Evolutionary conservation across 2,329 filamentous ascomycete species (phyloP), one percentile per base, ranked within the genome.

Genomic region (Zymoseptoria ardabiliae): DNA sequence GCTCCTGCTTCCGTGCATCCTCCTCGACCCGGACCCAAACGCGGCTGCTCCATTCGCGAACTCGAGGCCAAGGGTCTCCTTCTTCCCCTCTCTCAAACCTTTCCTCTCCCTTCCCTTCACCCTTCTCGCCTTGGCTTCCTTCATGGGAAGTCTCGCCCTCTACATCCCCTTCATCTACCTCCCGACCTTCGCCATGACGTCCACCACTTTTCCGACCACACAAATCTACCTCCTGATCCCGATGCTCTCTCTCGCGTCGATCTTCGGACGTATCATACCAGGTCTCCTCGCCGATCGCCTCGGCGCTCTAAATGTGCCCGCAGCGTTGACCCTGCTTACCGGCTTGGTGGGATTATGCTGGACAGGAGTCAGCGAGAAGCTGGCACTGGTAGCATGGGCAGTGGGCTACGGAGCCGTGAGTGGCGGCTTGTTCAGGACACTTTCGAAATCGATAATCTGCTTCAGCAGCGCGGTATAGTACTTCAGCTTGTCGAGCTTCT

Each of bases 131-230:
- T 13, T 58, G 8, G 20, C 20, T 17, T 19, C 20, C 25, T 81
- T 84, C 62, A 63, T 81, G 49, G 78, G 77, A 35, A 68, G 65
- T 41, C 60, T 66, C 17, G 67, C 67, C 3, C 63, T 71, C 1
- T 69, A 68, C 51, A 78, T 79, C n/a, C 81, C 81, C 19, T 71
- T 85, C 20, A 82, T 83, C 69, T 84, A 81, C 68, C 72, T 84
- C 17, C 81, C 84, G 8, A 75, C 80, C 0, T 88, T 85, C 63
- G 84, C 83, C 2, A 76, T 54, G 21, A 45, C 28, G 8, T 58
- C 30, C 35, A 41, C 35, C 35, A 41, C 35, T 17, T 41, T 41
- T 10, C 35, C 35, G 4, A 11, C 35, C 11, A 41, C 35, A 17
- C 35, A 41, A 41, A 41, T 41, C 35, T 41, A 41, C 17, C 35